phyloP scores from a whole-genome alignment of 176 grass and related monocot species.

The Saccharum spontaneum region DNA sequence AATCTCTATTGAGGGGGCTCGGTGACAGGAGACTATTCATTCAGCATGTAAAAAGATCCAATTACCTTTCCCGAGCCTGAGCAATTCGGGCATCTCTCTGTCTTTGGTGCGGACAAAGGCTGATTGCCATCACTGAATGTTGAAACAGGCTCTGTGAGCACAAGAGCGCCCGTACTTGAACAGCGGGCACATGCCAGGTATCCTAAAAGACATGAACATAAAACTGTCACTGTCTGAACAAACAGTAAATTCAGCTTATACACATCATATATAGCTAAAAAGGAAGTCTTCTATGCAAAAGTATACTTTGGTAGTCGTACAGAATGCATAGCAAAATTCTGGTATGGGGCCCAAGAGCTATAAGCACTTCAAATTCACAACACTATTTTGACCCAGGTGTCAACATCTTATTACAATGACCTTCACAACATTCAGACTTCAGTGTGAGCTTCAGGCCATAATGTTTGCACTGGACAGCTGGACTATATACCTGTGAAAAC shows the following conservation, averaged over 20 bases:
- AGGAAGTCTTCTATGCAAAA: neutral
- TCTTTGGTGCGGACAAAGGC: constrained; percentile 68
- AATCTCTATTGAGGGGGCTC: neutral
- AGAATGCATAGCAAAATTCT: neutral
- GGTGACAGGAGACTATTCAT: neutral
- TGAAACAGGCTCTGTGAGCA: constrained; percentile 70
- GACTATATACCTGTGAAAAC: neutral
- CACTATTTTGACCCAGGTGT: neutral
- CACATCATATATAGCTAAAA: neutral
- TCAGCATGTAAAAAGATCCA: neutral
- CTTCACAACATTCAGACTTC: neutral
- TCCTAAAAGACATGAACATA: constrained; percentile 49
- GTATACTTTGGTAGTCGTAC: neutral
- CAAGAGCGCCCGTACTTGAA: constrained; percentile 84
- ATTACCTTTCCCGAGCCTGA: constrained; percentile 94
- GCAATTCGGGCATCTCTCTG: constrained; percentile 92
- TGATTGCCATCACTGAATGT: constrained; percentile 50
- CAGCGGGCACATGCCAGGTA: constrained; percentile 96
- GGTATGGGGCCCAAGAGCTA: neutral
- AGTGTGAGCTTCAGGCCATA: constrained; percentile 4
- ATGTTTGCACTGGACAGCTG: neutral
- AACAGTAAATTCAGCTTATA: neutral
- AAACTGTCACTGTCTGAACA: constrained; percentile 14
- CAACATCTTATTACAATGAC: neutral
- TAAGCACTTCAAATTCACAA: neutral